phyloP scores from a whole-genome alignment of 225 moss, liverwort and hornwort genomes.

The Physcomitrellopsis africana region DNA sequence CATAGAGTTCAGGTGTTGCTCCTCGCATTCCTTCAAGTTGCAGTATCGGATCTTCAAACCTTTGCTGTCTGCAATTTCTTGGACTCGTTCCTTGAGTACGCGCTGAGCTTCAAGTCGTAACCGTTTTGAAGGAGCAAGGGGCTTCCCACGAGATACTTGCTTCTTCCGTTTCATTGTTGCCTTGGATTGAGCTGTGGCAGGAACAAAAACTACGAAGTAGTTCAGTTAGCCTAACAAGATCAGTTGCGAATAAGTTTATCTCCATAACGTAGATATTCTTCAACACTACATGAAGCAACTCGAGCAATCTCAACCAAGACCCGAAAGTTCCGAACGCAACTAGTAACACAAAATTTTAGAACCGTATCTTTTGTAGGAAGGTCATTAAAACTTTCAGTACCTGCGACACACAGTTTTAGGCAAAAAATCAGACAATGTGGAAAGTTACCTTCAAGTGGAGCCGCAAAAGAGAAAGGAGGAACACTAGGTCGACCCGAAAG shows the following conservation, averaged over 20 bases:
- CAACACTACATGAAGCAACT: too few relatives aligned
- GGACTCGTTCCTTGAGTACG: conserved; percentile 93
- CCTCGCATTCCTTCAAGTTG: conserved; percentile 97
- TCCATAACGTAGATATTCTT: too few relatives aligned
- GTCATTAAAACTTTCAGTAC: background rate
- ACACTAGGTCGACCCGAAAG: conserved; percentile 77
- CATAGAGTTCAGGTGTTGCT: conserved; percentile 77
- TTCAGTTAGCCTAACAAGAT: conserved; percentile 6
- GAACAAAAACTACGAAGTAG: conserved; percentile 52
- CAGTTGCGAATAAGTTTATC: accelerated
- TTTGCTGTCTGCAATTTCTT: conserved; percentile 97
- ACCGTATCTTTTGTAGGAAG: background rate
- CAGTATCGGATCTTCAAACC: conserved; percentile 97
- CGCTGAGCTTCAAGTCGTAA: conserved; percentile 97
- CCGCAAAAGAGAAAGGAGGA: conserved; percentile 65
- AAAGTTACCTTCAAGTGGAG: conserved; percentile 75
- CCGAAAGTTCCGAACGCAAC: too few relatives aligned
- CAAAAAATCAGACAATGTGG: background rate
- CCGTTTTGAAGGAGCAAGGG: conserved; percentile 94
- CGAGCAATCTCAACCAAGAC: too few relatives aligned
- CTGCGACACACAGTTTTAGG: background rate
- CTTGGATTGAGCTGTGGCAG: conserved; percentile 74
- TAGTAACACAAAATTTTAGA: too few relatives aligned
- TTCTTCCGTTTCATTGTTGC: conserved; percentile 86
- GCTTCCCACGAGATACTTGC: conserved; percentile 93